These are phyloP conservation scores for Russula lepida DNA, from an alignment of 768 basidiomycete genomes.

Conservation along the genomic window DNA sequence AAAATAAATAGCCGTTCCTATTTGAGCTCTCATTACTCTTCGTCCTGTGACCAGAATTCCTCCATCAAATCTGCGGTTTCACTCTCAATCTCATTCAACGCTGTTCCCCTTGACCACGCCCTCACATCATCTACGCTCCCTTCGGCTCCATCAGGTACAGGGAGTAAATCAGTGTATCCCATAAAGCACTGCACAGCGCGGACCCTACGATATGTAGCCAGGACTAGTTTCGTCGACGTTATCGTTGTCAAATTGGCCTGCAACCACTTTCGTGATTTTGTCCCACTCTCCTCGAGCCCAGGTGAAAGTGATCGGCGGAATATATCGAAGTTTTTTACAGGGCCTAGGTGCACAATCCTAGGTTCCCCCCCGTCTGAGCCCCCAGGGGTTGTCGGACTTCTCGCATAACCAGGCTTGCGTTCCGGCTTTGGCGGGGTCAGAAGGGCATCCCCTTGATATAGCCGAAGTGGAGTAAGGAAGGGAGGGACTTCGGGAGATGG, in stretches of 20 bases:
- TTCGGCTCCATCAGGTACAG: conserved; percentile 32
- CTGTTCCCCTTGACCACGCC: conserved; percentile 28
- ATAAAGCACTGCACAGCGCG: conserved; percentile 52
- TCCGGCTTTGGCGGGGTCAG: conserved; percentile 17
- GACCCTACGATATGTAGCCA: conserved; percentile 51
- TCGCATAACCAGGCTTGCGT: conserved; percentile 37
- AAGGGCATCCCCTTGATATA: conserved; percentile 14
- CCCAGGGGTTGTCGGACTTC: conserved; percentile 30
- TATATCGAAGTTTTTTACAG: conserved; percentile 32
- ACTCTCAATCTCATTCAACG: conserved; percentile 14
- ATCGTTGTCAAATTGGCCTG: conserved; percentile 26
- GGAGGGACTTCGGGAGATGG: conserved; percentile 42
- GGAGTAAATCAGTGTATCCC: conserved; percentile 54
- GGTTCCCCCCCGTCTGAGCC: conserved; percentile 32
- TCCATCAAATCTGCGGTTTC: conserved; percentile 23
- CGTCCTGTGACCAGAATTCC: conserved; percentile 14
- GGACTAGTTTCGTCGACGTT: conserved; percentile 43
- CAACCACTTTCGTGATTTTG: conserved; percentile 5
- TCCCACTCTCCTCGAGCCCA: conserved; percentile 4
- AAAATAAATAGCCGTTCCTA: background rate
- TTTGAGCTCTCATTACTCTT: background rate
- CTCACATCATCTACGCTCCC: conserved; percentile 24
- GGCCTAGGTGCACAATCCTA: conserved; percentile 55
- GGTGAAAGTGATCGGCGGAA: conserved; percentile 10
- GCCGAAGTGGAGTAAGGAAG: conserved; percentile 27